Evolutionary conservation across 208 protist genomes (phyloP).

Genomic region (Angomonas deanei): DNA sequence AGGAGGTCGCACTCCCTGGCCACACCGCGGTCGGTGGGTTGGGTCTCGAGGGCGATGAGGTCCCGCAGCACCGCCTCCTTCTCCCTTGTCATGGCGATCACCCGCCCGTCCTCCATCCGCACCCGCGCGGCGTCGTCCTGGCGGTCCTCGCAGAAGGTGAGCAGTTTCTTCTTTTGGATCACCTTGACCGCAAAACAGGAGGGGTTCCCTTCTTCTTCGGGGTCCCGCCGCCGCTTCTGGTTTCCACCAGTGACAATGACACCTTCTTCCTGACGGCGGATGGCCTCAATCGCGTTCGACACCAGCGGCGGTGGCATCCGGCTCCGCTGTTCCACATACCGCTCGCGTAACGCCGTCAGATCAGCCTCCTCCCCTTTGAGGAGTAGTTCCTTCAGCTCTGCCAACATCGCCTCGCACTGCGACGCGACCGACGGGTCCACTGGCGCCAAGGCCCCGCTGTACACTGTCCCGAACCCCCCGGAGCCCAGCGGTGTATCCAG

Average conservation of each 20-base stretch:
- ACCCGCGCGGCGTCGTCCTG: constrained; percentile 2
- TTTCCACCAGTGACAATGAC: not conserved
- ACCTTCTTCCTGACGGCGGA: constrained; percentile 9
- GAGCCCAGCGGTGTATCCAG: constrained; percentile 25
- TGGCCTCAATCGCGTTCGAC: constrained; percentile 7
- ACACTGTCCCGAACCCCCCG: constrained; percentile 46
- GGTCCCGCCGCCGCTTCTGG: constrained; percentile 5
- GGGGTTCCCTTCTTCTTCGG: not conserved
- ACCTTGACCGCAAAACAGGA: constrained; percentile 40
- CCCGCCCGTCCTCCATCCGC: not conserved
- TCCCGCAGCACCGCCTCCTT: constrained; percentile 22
- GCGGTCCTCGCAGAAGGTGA: constrained; percentile 25
- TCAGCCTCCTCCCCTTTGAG: not conserved
- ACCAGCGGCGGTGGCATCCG: constrained; percentile 9
- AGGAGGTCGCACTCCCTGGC: constrained; percentile 19
- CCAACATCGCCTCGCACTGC: not conserved
- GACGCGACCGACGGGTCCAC: not conserved
- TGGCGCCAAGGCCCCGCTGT: constrained; percentile 20
- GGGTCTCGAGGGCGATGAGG: constrained; percentile 36
- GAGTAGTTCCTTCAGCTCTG: not conserved
- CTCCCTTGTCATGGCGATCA: not conserved
- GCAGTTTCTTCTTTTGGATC: constrained; percentile 28
- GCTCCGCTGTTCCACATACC: not conserved
- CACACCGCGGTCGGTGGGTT: constrained; percentile 25
- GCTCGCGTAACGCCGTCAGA: constrained; percentile 3